These are phyloP conservation scores for Heteromeles arbutifolia DNA, from an alignment of 306 rosid genomes.

Conservation along the genomic window DNA sequence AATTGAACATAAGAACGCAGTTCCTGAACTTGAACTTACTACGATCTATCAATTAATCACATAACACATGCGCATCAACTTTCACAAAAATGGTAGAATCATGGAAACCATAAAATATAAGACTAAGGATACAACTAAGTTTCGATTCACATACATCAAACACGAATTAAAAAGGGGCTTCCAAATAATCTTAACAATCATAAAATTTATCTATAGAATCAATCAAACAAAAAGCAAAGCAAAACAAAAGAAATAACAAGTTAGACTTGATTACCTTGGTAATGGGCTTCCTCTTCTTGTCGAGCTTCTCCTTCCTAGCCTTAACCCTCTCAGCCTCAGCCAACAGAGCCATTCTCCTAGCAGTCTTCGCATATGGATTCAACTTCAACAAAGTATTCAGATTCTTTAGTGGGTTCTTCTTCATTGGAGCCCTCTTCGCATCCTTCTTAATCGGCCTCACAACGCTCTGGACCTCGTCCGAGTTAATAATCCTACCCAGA, in stretches of 20 bases:
- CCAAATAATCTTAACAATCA: background rate
- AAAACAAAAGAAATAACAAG: background rate
- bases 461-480: slow-evolving; percentile 34
- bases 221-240: background rate
- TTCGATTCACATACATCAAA: background rate
- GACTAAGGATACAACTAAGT: background rate
- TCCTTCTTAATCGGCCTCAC: slow-evolving; percentile 33
- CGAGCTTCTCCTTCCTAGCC: slow-evolving; percentile 36
- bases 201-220: background rate
- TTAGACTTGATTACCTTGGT: slow-evolving; percentile 15
- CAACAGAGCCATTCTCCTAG: slow-evolving; percentile 37
- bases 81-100: background rate
- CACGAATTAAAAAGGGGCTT: no score
- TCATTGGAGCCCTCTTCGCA: slow-evolving; percentile 26
- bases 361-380: slow-evolving; percentile 39
- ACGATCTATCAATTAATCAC: no score
- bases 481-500: slow-evolving; percentile 26
- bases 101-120: background rate
- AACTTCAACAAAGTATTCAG: slow-evolving; percentile 29
- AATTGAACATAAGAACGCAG: background rate
- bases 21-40: no score
- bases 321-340: slow-evolving; percentile 32
- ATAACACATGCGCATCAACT: no score
- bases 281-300: slow-evolving; percentile 25
- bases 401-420: slow-evolving; percentile 37